These are phyloP conservation scores for Triticum dicoccoides DNA, from an alignment of 176 grass and related monocot species.

Conservation along the genomic window DNA sequence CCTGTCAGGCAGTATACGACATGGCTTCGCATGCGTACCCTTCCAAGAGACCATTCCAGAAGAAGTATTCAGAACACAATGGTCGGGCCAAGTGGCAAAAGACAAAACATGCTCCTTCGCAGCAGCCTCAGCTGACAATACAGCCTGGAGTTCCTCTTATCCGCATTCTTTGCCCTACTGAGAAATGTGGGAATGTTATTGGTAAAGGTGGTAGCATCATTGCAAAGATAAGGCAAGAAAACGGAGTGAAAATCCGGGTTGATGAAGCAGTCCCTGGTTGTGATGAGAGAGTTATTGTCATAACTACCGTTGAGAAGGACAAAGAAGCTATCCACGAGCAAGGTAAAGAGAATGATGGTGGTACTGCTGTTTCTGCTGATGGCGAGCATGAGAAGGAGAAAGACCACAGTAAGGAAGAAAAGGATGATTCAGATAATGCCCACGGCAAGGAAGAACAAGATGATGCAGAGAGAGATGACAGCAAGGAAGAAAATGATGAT, in stretches of 20 bases:
- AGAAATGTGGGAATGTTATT: constrained; percentile 80
- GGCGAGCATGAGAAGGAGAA: constrained; percentile 31
- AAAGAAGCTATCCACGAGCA: constrained; percentile 28
- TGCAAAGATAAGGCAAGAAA: constrained; percentile 70
- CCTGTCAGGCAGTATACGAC: not conserved
- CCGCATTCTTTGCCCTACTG: constrained; percentile 72
- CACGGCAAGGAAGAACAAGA: not conserved
- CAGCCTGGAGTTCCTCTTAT: constrained; percentile 46
- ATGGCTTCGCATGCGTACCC: constrained; percentile 62
- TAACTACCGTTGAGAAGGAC: constrained; percentile 47
- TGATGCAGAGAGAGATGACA: constrained; percentile 15
- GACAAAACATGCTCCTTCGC: constrained; percentile 33
- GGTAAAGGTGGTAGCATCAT: constrained; percentile 78
- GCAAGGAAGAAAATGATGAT: constrained; percentile 42
- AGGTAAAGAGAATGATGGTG: constrained; percentile 26
- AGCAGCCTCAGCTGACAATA: constrained; percentile 42
- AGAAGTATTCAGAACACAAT: constrained; percentile 42
- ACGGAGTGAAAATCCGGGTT: constrained; percentile 67
- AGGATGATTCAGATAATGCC: constrained; percentile 17
- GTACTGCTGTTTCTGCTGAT: constrained; percentile 14
- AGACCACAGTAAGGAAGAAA: constrained; percentile 29
- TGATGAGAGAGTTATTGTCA: constrained; percentile 76
- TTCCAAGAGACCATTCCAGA: constrained; percentile 77
- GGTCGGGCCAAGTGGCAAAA: constrained; percentile 71
- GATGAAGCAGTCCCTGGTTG: constrained; percentile 59